Conservation (phyloP, 495 filamentous ascomycete genomes). For the Astrothelium macrocarpum region DNA sequence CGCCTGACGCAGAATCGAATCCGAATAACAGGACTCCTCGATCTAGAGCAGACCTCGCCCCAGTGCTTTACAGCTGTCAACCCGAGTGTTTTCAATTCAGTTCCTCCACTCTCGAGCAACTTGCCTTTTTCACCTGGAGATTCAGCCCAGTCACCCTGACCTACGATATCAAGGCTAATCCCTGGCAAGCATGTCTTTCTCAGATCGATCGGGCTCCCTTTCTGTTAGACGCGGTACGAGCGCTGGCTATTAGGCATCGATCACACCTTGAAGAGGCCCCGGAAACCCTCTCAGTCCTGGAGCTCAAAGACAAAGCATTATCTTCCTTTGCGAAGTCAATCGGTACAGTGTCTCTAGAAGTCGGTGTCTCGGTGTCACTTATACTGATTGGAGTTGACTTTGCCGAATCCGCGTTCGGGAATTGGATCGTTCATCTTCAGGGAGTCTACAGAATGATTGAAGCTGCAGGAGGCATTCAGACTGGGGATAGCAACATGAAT, state of each 20-base stretch:
- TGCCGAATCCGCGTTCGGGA: not conserved
- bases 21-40: not conserved
- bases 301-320: conserved; percentile 4
- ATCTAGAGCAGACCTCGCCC: not conserved
- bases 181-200: conserved; percentile 4
- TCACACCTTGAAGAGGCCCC: conserved; percentile 5
- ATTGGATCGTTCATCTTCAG: not conserved
- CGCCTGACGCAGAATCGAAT: not conserved
- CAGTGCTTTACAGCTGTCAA: not conserved
- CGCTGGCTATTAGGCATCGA: conserved; percentile 5
- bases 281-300: not conserved
- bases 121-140: conserved; percentile 4
- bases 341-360: not conserved
- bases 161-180: conserved; percentile 3
- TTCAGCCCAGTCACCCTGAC: conserved; percentile 5
- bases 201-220: conserved; percentile 1
- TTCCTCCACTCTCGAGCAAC: conserved; percentile 2
- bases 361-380: not conserved
- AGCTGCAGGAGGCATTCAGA: not conserved
- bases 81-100: conserved; percentile 1
- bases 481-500: not conserved
- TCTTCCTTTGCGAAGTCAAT: not conserved
- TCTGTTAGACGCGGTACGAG: not conserved
- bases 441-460: not conserved
- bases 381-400: conserved; percentile 4